These are phyloP conservation scores for Macaranga tanarius DNA, from an alignment of 441 rosid species.

Conservation along the genomic window DNA sequence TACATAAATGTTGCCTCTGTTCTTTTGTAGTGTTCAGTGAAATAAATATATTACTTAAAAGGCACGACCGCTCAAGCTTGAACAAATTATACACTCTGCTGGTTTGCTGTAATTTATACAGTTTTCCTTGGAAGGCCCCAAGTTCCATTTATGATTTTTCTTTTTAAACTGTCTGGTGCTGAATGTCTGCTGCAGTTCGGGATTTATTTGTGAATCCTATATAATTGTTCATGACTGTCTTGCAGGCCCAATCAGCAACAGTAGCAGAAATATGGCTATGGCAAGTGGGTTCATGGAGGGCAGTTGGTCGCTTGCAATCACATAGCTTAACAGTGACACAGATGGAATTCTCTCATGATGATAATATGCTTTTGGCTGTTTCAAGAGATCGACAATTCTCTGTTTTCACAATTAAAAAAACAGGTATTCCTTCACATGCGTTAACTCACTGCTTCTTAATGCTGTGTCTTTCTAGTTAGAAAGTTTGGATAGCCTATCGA, in stretches of 20 bases:
- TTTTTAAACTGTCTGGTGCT: not conserved
- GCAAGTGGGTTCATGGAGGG: conserved; percentile 95
- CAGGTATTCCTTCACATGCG: conserved; percentile 41
- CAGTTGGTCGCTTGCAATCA: conserved; percentile 78
- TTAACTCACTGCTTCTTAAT: not conserved
- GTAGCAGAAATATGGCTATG: conserved; percentile 93
- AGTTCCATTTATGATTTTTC: not conserved
- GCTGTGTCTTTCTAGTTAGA: not conserved
- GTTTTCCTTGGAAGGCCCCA: not conserved
- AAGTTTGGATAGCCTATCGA: not conserved
- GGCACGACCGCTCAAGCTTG: not conserved
- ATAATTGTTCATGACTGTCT: conserved; percentile 10
- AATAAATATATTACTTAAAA: not conserved
- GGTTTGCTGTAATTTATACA: not conserved
- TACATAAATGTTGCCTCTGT: too few relatives aligned
- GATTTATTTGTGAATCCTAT: not conserved
- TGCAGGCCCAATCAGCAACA: conserved; percentile 77
- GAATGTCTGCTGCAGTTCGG: not conserved
- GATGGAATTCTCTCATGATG: conserved; percentile 80
- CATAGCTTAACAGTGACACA: conserved; percentile 95
- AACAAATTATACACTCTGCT: not conserved
- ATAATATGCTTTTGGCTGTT: conserved; percentile 76
- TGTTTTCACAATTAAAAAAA: conserved; percentile 59
- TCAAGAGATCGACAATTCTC: conserved; percentile 95
- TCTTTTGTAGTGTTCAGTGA: not conserved